A percentile compares a stretch with the other conserved stretches of the same genome.
phyloP scores from a whole-genome alignment of 1,284 basidiomycete genomes.

The Phaffia rhodozyma region DNA sequence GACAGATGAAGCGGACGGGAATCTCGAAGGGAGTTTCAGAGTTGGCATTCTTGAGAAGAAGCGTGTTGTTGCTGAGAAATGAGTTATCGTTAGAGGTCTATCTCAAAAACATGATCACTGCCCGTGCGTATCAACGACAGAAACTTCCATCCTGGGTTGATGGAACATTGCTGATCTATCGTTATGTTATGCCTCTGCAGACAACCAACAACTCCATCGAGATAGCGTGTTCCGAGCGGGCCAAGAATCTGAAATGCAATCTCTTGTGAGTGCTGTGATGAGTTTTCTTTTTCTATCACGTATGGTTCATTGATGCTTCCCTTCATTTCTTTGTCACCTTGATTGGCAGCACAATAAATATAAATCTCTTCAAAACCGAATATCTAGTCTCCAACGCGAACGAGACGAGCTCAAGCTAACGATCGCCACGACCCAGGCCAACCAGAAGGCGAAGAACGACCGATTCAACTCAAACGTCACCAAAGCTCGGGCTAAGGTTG shows the following conservation, averaged over 20 bases:
- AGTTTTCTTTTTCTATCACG: neutral
- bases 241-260: constrained; percentile 3
- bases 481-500: too few relatives aligned
- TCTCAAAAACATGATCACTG: constrained; percentile 9
- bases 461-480: too few relatives aligned
- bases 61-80: constrained; percentile 10
- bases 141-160: neutral
- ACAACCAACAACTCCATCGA: constrained; percentile 9
- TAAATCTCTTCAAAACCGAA: neutral
- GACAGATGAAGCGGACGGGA: too few relatives aligned
- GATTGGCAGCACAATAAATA: neutral
- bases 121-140: neutral
- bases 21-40: neutral
- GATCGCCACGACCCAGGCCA: neutral
- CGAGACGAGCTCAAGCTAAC: neutral
- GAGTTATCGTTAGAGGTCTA: constrained; percentile 16
- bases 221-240: constrained; percentile 3
- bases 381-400: neutral
- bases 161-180: too few relatives aligned
- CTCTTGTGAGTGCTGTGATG: neutral
- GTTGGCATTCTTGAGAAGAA: constrained; percentile 1
- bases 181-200: neutral
- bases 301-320: neutral
- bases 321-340: neutral
- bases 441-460: too few relatives aligned